Evolutionary conservation across 345 rosid species (phyloP).

Genomic region (Laguncularia racemosa): DNA sequence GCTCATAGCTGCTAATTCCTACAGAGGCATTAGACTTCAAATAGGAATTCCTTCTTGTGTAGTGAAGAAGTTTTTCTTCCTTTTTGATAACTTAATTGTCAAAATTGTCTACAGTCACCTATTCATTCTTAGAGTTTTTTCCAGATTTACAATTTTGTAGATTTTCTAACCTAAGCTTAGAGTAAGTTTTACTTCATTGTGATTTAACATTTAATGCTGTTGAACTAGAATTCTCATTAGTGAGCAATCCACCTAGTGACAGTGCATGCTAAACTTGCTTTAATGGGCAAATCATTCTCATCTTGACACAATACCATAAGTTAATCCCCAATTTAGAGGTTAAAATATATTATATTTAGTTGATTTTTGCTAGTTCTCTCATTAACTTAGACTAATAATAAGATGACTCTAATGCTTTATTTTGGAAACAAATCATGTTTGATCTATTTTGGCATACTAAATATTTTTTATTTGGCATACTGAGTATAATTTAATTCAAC

Average conservation of each 20-base stretch:
- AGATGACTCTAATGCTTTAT: too few relatives aligned
- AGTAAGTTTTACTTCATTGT: slow-evolving; percentile 72
- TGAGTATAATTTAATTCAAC: too few relatives aligned
- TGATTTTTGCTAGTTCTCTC: too few relatives aligned
- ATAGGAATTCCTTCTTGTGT: too few relatives aligned
- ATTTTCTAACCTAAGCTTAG: slow-evolving; percentile 35
- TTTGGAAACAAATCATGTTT: too few relatives aligned
- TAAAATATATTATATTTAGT: too few relatives aligned
- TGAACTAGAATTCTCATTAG: slow-evolving; percentile 29
- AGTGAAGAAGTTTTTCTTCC: too few relatives aligned
- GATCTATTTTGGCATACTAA: too few relatives aligned
- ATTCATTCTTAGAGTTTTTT: slow-evolving; percentile 30
- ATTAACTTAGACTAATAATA: too few relatives aligned
- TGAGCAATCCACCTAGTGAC: slow-evolving; percentile 63
- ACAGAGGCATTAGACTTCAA: too few relatives aligned
- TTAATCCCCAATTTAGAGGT: slow-evolving; percentile 77
- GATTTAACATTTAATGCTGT: slow-evolving; percentile 49
- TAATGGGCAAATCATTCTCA: slow-evolving; percentile 57
- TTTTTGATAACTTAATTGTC: slow-evolving; percentile 23
- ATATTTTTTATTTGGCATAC: too few relatives aligned
- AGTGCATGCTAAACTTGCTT: slow-evolving; percentile 72
- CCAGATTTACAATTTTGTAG: slow-evolving; percentile 18
- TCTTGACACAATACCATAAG: slow-evolving; percentile 65
- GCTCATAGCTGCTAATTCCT: too few relatives aligned
- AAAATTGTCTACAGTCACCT: slow-evolving; percentile 17